Evolutionary conservation across 2,329 filamentous ascomycete species (phyloP).

Genomic region (Stagonosporopsis rhizophila): DNA sequence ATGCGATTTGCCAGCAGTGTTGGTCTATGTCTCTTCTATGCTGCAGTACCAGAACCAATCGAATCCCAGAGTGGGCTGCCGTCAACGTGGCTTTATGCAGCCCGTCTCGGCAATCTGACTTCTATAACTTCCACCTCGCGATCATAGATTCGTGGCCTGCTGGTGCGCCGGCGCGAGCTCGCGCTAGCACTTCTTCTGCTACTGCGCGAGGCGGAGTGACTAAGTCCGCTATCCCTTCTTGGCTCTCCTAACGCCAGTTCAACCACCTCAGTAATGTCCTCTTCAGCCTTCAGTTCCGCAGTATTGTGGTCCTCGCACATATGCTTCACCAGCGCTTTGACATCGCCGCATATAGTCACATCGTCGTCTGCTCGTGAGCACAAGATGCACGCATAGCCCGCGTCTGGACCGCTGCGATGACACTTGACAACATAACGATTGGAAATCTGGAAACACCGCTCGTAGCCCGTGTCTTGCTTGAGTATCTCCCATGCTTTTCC

Average conservation of each 20-base stretch:
- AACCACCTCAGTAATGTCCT: constrained; percentile 42
- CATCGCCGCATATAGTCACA: constrained; percentile 47
- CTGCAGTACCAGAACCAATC: background rate
- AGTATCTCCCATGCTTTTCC: constrained; percentile 47
- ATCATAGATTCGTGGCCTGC: constrained; percentile 27
- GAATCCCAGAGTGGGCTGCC: background rate
- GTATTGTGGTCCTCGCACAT: constrained; percentile 44
- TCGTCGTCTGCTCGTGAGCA: constrained; percentile 34
- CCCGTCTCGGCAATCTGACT: constrained; percentile 24
- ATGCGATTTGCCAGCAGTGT: background rate
- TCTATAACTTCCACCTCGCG: constrained; percentile 39
- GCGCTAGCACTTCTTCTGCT: constrained; percentile 40
- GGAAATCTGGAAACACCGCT: constrained; percentile 43
- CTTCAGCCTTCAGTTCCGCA: constrained; percentile 40
- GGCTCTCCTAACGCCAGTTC: constrained; percentile 27
- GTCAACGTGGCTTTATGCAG: constrained; percentile 10
- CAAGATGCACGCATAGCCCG: constrained; percentile 45
- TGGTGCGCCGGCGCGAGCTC: constrained; percentile 26
- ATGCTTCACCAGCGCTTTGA: constrained; percentile 46
- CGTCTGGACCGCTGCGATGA: constrained; percentile 41
- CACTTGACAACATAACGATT: constrained; percentile 50
- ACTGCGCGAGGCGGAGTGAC: constrained; percentile 23
- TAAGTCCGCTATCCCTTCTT: constrained; percentile 38
- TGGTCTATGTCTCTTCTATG: background rate
- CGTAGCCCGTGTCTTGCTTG: constrained; percentile 40